A percentile compares a stretch with the other conserved stretches of the same genome.
phyloP scores from a whole-genome alignment of 345 rosid genomes.

The Brassica napus region Da-Ae NC_063448.1:46344001-46344500 shows the following conservation, averaged over 20 bases:
- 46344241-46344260: constrained; percentile 80
- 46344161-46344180: constrained; percentile 9
- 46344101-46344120: constrained; percentile 73
- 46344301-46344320: neutral
- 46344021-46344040: neutral
- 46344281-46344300: constrained; percentile 13
- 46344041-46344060: neutral
- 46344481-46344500: neutral
- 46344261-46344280: constrained; percentile 79
- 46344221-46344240: constrained; percentile 77
- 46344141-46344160: constrained; percentile 59
- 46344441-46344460: constrained; percentile 7
- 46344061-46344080: constrained; percentile 54
- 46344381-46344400: neutral
- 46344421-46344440: neutral
- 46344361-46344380: neutral
- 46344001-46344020: constrained; percentile 25
- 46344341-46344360: neutral
- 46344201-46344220: constrained; percentile 52
- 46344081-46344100: constrained; percentile 75
- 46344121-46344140: constrained; percentile 75
- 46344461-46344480: constrained; percentile 1
- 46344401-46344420: neutral
- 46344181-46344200: neutral
- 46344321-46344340: neutral